Evolutionary conservation across 2,329 filamentous ascomycete genomes (phyloP), one percentile per base, ranked within the genome.

Genomic region (Fusarium mundagurra): DNA sequence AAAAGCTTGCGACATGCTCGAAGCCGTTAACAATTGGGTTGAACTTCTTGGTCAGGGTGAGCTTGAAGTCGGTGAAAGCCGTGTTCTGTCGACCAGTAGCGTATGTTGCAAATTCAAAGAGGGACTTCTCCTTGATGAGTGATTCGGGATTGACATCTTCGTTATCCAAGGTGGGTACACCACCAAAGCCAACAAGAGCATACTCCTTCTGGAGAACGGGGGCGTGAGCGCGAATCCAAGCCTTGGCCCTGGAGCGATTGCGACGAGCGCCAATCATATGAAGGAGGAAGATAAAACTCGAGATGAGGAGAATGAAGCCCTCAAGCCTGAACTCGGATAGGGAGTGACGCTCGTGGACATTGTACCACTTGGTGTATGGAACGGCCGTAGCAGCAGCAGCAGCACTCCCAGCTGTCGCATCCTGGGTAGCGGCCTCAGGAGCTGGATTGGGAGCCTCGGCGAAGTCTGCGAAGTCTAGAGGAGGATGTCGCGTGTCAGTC

Each of bases 281-380:
- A 72, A 97, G 85, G 47, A 92, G 81, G 74, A 98, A 87, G 74
- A 98, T 89, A 61, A 97, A 75, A 61, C 92, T 80, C 77, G 98
- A 90, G 79, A 95, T 87, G 39, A 90, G 89, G 69, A 98, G 85
- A 78, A 99, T 93, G 82, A 95, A 85, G 68, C 93, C 92, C 86
- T 99, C 96, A 79, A 92, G 89, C 84, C 91, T 91, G 88, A 99
- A 99, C 83, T 99, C 96, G 80, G 88, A 88, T 69, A 92, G 86
- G 33, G 91, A 91, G 79, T 95, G 92, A 80, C 96, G 94, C 89
- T 98, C 95, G 89, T 97, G 96, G 71, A 98, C 87, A 64, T 95
- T 94, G 86, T 98, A 99, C 96, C 96, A 99, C 87, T 94, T 94
- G 59, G 95, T 98, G 83, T 93, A 98, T 20, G 94, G 93, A 33